phyloP scores from a whole-genome alignment of 768 basidiomycete species.

The Pleurotus eryngii region DNA sequence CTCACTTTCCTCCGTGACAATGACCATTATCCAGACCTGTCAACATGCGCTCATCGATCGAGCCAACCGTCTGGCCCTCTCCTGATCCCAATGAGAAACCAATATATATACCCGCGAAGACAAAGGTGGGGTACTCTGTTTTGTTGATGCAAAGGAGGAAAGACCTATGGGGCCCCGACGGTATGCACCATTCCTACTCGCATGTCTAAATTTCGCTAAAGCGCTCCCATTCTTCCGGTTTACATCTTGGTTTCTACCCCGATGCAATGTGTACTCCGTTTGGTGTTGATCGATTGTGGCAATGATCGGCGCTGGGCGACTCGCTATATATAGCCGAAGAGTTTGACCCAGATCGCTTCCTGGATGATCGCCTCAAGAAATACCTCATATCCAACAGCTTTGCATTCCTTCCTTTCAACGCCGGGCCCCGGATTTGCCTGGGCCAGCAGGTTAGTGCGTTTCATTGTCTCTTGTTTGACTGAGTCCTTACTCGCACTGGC shows the following conservation, averaged over 20 bases:
- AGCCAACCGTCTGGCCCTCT: slow-evolving; percentile 46
- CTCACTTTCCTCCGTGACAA: not conserved
- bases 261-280: not conserved
- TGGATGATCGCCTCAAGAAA: slow-evolving; percentile 59
- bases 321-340: slow-evolving; percentile 42
- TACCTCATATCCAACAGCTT: slow-evolving; percentile 63
- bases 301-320: no score
- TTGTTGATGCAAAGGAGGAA: slow-evolving; percentile 63
- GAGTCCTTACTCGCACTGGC: no score
- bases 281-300: no score
- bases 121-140: slow-evolving; percentile 49
- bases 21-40: slow-evolving; percentile 33
- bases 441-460: slow-evolving; percentile 47
- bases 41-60: slow-evolving; percentile 43
- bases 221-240: no score
- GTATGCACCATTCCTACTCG: no score
- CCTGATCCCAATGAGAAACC: slow-evolving; percentile 44
- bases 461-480: no score
- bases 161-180: slow-evolving; percentile 73
- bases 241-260: not conserved
- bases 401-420: slow-evolving; percentile 70
- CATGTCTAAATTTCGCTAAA: no score
- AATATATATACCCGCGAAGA: slow-evolving; percentile 49
- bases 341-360: slow-evolving; percentile 71
- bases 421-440: slow-evolving; percentile 55